Percentiles rank a stretch among this genome's conserved stretches.
Evolutionary conservation across 192 early-diverging fungal genomes (phyloP).

Genomic region (Dissophora globulifera): DNA sequence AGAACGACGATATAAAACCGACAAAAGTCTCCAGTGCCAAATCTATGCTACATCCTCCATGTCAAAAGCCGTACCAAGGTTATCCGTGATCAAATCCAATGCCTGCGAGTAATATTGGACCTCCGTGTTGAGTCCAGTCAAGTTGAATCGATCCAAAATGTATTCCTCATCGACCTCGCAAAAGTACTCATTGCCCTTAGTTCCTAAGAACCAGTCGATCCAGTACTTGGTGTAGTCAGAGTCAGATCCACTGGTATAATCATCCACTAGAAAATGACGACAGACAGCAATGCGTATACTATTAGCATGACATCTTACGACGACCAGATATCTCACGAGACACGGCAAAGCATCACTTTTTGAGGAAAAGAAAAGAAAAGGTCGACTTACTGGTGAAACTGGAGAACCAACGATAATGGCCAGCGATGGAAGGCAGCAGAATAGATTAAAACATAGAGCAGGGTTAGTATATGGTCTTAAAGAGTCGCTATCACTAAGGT

Average conservation of each 20-base stretch:
- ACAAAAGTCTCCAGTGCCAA: too few species aligned
- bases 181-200: conserved; percentile 97
- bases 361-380: too few species aligned
- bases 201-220: conserved; percentile 94
- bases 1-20: too few species aligned
- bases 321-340: too few species aligned
- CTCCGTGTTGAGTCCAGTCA: conserved; percentile 92
- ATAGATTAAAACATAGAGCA: too few species aligned
- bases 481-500: too few species aligned
- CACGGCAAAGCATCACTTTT: too few species aligned
- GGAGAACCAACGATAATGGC: too few species aligned
- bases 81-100: conserved; percentile 93
- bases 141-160: conserved; percentile 96
- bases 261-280: conserved; percentile 56
- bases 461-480: too few species aligned
- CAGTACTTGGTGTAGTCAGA: conserved; percentile 82
- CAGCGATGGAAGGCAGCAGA: too few species aligned
- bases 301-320: not conserved
- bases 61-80: conserved; percentile 62
- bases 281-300: not conserved
- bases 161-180: conserved; percentile 99
- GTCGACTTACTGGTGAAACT: too few species aligned
- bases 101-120: conserved; percentile 92
- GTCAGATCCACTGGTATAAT: conserved; percentile 68
- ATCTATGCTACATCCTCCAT: not conserved